These are phyloP conservation scores for Akebia trifoliata DNA, from an alignment of 164 flowering plant species.

Conservation along the genomic window DNA sequence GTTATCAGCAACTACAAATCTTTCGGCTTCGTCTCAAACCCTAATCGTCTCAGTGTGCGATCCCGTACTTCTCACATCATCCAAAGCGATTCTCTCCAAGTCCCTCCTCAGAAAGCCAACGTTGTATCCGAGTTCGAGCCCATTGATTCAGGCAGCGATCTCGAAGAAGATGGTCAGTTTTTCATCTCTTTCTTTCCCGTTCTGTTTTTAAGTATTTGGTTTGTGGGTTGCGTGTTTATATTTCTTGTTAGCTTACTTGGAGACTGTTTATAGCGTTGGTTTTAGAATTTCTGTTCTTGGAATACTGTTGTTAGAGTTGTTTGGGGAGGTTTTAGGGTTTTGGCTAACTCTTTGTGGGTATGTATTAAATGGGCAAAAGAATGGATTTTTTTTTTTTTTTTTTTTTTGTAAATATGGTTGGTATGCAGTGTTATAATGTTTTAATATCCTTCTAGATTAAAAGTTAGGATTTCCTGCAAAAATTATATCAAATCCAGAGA, in stretches of 20 bases:
- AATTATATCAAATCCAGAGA: no score
- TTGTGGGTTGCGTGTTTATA: not conserved
- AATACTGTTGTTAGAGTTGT: not conserved
- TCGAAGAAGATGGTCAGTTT: slow-evolving; percentile 85
- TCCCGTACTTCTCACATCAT: slow-evolving; percentile 56
- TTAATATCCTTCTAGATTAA: no score
- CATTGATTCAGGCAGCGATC: slow-evolving; percentile 78
- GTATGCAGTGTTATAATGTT: no score
- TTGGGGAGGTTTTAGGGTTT: not conserved
- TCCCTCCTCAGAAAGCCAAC: slow-evolving; percentile 31
- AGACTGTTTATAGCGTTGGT: no score
- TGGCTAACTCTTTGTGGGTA: not conserved
- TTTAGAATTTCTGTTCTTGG: no score
- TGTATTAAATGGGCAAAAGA: not conserved
- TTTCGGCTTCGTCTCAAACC: slow-evolving; percentile 84
- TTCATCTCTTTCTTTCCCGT: not conserved
- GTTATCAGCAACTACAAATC: slow-evolving; percentile 75
- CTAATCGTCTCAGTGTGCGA: slow-evolving; percentile 66
- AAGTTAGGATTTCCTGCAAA: no score
- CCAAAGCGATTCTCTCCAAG: slow-evolving; percentile 54
- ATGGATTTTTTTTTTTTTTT: not conserved
- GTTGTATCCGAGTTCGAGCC: slow-evolving; percentile 39
- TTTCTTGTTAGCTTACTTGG: no score
- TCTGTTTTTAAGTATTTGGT: not conserved
- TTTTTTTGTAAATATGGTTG: not conserved